Conservation (phyloP, 2,329 filamentous ascomycete species). For the Coniochaeta sp. region DNA sequence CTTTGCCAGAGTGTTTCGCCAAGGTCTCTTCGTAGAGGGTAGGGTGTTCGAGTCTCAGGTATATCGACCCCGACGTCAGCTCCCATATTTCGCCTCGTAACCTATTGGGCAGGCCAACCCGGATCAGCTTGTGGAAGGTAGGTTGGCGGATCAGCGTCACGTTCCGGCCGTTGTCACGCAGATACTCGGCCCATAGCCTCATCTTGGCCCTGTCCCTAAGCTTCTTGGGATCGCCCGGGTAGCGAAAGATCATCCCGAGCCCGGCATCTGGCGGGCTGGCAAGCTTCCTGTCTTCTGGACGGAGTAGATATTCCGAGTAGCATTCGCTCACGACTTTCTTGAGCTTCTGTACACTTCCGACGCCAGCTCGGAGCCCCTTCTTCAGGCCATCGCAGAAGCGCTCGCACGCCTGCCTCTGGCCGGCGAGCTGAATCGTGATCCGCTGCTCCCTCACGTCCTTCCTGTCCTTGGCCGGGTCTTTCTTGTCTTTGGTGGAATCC, state of each 20-base stretch:
- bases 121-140: slow-evolving; percentile 94
- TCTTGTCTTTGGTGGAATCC: slow-evolving; percentile 46
- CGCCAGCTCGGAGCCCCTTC: slow-evolving; percentile 76
- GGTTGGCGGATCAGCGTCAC: slow-evolving; percentile 88
- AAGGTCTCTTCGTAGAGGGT: slow-evolving; percentile 79
- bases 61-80: slow-evolving; percentile 84
- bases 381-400: slow-evolving; percentile 95
- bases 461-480: slow-evolving; percentile 31
- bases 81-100: slow-evolving; percentile 95
- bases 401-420: slow-evolving; percentile 83
- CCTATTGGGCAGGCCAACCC: slow-evolving; percentile 89
- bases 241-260: slow-evolving; percentile 84
- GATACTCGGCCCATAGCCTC: slow-evolving; percentile 93
- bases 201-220: slow-evolving; percentile 94
- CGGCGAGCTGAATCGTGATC: slow-evolving; percentile 85
- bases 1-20: slow-evolving; percentile 71
- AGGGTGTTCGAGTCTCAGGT: slow-evolving; percentile 78
- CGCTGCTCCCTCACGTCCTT: slow-evolving; percentile 58
- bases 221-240: slow-evolving; percentile 91
- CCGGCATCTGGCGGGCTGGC: slow-evolving; percentile 80
- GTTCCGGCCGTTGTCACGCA: slow-evolving; percentile 91
- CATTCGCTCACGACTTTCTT: slow-evolving; percentile 74
- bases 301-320: slow-evolving; percentile 81
- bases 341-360: slow-evolving; percentile 81
- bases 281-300: slow-evolving; percentile 54